Base-by-base conservation (phyloP, 768 basidiomycete genomes). In the Lactarius deliciosus region DNA sequence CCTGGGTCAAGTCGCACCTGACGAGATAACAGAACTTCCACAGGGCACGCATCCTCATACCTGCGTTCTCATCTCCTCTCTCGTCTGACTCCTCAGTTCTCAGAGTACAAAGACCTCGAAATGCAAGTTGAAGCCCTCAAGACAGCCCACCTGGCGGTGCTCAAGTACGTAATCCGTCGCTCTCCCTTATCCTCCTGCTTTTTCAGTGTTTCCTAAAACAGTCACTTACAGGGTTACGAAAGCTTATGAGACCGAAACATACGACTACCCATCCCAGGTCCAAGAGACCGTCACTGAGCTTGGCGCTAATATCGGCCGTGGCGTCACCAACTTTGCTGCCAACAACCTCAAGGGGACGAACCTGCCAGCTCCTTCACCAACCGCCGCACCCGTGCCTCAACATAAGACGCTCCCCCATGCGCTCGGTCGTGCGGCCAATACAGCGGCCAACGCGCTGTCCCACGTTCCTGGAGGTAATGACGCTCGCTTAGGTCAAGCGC, bases 351-450 rank as follows among this genome's bases (percentile, higher is more conserved):
- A 92, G 76, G 92, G 92, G 60, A 95, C 94, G 43, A 90, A 89
- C 75, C 83, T 96, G 47, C 93, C 94, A 55, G 81, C 85, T 2
- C 92, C 93, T 20, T 77, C 84, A 3, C 85, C 88, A 22, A 73
- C 85, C 54, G 77, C 86, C 0, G 80, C 85, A 2, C 82, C 85
- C 28, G 78, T 80, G 2, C 74, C 79, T 32, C 89, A 89, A 72
- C 94, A 95, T 81, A 98, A 98, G 86, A 98, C 97, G 0, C 89
- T 98, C 61, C 93, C 97, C 0, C 97, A 98, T 72, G 96, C 97
- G 0, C 85, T 98, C 61, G 83, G 88, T 22, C 90, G 97, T 60
- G 89, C 96, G 0, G 86, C 95, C 0, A 83, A 85, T 43, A 74
- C 79, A 10, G 91, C 87, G 0, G 82, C 86, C 2, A 75, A 75